A percentile compares a stretch with the other conserved stretches of the same genome.
phyloP scores from a whole-genome alignment of 2,329 filamentous ascomycete genomes.

The Alternaria solani region DNA sequence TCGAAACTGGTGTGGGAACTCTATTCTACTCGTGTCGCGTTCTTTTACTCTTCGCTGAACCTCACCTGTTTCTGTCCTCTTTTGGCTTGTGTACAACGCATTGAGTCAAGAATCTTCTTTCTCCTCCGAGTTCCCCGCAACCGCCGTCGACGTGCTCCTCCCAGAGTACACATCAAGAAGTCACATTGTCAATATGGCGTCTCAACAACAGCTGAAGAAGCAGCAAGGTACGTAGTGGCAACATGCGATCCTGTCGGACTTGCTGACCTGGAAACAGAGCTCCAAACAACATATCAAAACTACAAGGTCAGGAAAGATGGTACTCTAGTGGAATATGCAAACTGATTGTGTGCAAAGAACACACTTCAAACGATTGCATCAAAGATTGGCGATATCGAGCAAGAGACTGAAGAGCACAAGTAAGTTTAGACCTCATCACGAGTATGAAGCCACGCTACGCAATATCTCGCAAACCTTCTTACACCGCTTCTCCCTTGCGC shows the following conservation, averaged over 20 bases:
- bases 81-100: neutral
- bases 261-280: conserved; percentile 62
- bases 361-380: conserved; percentile 89
- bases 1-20: neutral
- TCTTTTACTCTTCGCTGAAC: conserved; percentile 23
- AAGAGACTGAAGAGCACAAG: conserved; percentile 98
- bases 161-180: neutral
- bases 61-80: conserved; percentile 5
- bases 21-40: neutral
- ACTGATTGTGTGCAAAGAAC: conserved; percentile 46
- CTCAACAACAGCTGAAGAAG: conserved; percentile 69
- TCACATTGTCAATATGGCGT: conserved; percentile 53
- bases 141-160: neutral
- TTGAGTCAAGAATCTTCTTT: conserved; percentile 12
- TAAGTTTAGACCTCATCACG: conserved; percentile 57
- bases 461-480: conserved; percentile 7
- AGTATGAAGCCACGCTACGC: neutral
- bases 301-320: conserved; percentile 60
- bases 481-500: conserved; percentile 30
- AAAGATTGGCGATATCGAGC: conserved; percentile 97
- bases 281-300: conserved; percentile 80
- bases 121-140: conserved; percentile 36
- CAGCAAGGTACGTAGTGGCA: conserved; percentile 69
- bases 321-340: neutral
- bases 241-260: neutral